These are phyloP conservation scores for Xylaria sp. DNA, from an alignment of 2,329 filamentous ascomycete species.

Conservation along the genomic window DNA sequence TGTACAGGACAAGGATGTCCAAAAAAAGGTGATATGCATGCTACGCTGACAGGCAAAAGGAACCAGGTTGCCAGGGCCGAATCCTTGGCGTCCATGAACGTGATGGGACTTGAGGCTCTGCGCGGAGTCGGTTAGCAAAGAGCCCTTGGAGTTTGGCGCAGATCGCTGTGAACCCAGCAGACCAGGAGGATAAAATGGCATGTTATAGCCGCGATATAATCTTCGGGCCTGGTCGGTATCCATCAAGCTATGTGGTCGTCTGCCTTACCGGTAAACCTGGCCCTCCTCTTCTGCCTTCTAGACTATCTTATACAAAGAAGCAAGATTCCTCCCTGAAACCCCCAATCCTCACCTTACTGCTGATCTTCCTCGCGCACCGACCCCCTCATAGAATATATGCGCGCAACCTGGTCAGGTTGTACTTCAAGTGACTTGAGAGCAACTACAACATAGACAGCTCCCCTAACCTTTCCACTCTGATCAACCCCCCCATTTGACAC, in stretches of 20 bases:
- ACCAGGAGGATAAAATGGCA: conserved; percentile 9
- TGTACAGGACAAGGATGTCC: conserved; percentile 7
- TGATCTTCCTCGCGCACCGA: background rate
- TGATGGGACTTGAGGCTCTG: conserved; percentile 14
- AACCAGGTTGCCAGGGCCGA: conserved; percentile 1
- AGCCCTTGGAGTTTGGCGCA: background rate
- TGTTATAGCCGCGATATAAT: conserved; percentile 6
- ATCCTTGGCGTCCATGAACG: conserved; percentile 3
- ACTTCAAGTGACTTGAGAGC: background rate
- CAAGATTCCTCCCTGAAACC: conserved; percentile 5
- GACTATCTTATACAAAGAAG: conserved; percentile 16
- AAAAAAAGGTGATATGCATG: conserved; percentile 12
- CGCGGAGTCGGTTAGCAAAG: conserved; percentile 3
- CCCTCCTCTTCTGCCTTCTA: background rate
- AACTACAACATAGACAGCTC: background rate
- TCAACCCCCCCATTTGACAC: background rate
- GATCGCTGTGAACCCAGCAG: conserved; percentile 1
- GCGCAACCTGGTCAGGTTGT: background rate
- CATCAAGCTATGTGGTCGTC: conserved; percentile 12
- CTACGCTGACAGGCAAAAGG: conserved; percentile 7
- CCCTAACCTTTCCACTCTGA: background rate
- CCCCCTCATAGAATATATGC: background rate
- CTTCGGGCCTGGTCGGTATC: conserved; percentile 8
- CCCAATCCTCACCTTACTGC: background rate
- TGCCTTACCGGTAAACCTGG: conserved; percentile 9